Evolutionary conservation across 2,329 filamentous ascomycete genomes (phyloP), one percentile per base, ranked within the genome.

Genomic region (Coniochaeta prunicola): DNA sequence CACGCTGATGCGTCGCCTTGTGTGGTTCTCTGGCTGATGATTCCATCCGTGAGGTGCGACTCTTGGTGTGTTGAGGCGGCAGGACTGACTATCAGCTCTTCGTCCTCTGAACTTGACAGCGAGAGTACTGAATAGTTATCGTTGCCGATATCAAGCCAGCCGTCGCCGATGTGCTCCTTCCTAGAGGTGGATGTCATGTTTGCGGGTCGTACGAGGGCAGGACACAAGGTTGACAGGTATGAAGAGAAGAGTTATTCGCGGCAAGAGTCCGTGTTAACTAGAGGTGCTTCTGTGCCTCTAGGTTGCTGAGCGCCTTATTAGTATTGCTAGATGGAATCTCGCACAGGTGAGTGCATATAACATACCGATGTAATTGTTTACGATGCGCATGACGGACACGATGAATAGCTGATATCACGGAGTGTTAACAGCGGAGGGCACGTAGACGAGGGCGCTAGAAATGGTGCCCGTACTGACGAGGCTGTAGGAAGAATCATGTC

Each of bases 41-140:
- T 17, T 4, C 12, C 40, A 10, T 10, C 9, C 3, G 3, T 45
- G 40, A 2, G 9, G 40, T 6, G 10, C n/a, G 40, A 24, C 40
- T 45, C 40, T 24, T 24, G 19, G 8, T 21, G 19, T 45, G 40
- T 13, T 15, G 19, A 12, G 4, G 10, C 21, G 19, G 19, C 40
- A 10, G 5, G 2, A 12, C 8, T 19, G 12, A 12, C 17, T 8
- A 12, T 19, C 21, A 12, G 19, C 19, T 24, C 30, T 8, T 59
- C 60, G 2, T 45, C n/a, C 5, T 59, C 58, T 50, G 58, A 57
- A 8, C 6, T 8, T 6, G 58, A 26, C 3, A 60, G 21, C 13
- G 62, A 63, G 4, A 63, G 50, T 38, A 63, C 55, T 4, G 62
- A 63, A 13, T 59, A 24, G 24, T 59, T 59, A 33, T 63, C 62